Evolutionary conservation across 2,329 filamentous ascomycete species (phyloP), one percentile per base, ranked within the genome.

Genomic region (Ophiosphaerella narmari): DNA sequence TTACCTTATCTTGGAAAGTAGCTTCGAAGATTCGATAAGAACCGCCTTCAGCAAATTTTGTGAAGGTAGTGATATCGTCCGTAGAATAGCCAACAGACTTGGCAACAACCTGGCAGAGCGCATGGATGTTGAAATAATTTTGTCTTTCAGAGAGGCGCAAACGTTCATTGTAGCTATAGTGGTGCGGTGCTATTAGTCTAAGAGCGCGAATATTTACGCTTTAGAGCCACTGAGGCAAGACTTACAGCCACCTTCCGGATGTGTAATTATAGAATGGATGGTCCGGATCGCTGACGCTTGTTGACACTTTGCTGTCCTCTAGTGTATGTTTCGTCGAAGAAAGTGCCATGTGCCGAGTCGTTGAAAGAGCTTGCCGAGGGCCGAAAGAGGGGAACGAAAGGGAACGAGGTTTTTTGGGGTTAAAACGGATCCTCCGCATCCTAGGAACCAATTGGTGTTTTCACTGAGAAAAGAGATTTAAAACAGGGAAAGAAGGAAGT

Each of bases 201-300:
- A 21, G 33, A 43, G 55, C 40, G 39, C 9, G 52, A 21, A 21
- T 50, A 40, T 47, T 48, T 45, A 35, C 5, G 6, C 11, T 29
- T 29, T 29, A 29, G 26, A 41, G 32, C 37, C 31, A 44, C 46
- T 46, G 35, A 16, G 50, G 47, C 39, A 47, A 52, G 11, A 29
- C 62, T 62, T 55, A 64, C 57, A 64, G 43, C 62, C 61, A 66
- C 54, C 55, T 57, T 40, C 59, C 61, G 38, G 60, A 64, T 37
- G 59, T 66, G 38, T 60, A 60, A 50, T 66, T 66, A 41, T 58
- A 63, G 47, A 63, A 60, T 35, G 58, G 34, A 43, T 65, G 55
- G 29, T 59, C 38, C 40, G 49, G 39, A 47, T 60, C 39, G 38
- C 43, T 59, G 26, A 29, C 11, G 4, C 26, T 29, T 29, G 26